Evolutionary conservation across 1,139 yeast genomes (phyloP).

Genomic region (Pichia sp.): DNA sequence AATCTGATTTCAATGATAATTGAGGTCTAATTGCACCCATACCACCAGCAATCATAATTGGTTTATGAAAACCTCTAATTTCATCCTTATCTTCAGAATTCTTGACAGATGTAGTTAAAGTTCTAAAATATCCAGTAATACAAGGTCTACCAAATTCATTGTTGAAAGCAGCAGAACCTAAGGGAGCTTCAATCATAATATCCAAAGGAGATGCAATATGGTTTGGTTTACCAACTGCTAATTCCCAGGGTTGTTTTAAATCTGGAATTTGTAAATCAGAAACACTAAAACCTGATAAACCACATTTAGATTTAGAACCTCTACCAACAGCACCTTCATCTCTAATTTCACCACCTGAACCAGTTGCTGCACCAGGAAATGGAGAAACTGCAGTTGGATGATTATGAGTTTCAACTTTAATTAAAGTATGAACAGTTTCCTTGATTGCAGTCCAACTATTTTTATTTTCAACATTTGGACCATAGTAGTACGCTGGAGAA

Average conservation of each 20-base stretch:
- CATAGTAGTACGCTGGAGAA: constrained; percentile 61
- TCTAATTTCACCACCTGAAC: constrained; percentile 99
- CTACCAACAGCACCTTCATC: constrained; percentile 99
- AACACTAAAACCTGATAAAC: constrained; percentile 88
- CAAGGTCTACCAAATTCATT: constrained; percentile 99
- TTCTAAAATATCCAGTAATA: constrained; percentile 93
- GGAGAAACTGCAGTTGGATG: constrained; percentile 99
- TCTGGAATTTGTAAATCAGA: constrained; percentile 86
- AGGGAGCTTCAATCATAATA: constrained; percentile 95
- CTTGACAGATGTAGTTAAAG: constrained; percentile 73
- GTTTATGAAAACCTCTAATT: constrained; percentile 95
- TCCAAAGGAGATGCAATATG: constrained; percentile 93
- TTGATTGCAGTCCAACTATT: constrained; percentile 67
- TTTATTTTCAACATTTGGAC: constrained; percentile 64
- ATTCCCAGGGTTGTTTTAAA: constrained; percentile 91
- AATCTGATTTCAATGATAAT: constrained; percentile 74
- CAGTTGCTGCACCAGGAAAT: constrained; percentile 99
- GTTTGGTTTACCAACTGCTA: constrained; percentile 77
- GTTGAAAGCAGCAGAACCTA: constrained; percentile 97
- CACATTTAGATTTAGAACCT: constrained; percentile 96
- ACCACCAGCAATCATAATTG: constrained; percentile 99
- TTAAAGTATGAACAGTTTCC: constrained; percentile 82
- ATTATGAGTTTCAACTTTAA: constrained; percentile 97
- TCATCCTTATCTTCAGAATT: constrained; percentile 61
- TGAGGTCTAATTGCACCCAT: constrained; percentile 94